These are phyloP conservation scores for Candida ulmi DNA, from an alignment of 805 yeast species.

Conservation along the genomic window DNA sequence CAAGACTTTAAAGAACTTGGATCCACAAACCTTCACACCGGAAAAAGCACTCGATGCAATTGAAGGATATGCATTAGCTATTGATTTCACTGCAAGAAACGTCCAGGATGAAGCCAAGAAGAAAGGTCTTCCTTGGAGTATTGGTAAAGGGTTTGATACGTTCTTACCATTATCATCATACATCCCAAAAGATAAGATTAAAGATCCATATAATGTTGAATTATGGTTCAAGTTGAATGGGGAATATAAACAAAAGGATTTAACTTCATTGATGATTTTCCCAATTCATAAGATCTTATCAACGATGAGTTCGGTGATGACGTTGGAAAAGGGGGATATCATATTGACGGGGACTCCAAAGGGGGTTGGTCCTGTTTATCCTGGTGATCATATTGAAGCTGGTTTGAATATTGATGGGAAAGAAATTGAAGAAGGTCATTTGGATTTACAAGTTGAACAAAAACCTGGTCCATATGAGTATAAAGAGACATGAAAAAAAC, in stretches of 20 bases:
- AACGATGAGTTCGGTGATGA: constrained; percentile 83
- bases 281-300: constrained; percentile 76
- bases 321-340: constrained; percentile 85
- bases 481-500: constrained; percentile 30
- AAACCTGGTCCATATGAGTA: constrained; percentile 59
- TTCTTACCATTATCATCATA: constrained; percentile 81
- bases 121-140: constrained; percentile 95
- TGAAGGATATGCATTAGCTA: constrained; percentile 82
- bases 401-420: constrained; percentile 50
- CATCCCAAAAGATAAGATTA: constrained; percentile 59
- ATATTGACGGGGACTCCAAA: constrained; percentile 96
- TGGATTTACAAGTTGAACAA: constrained; percentile 29
- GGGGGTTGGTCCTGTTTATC: constrained; percentile 82
- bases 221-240: constrained; percentile 68
- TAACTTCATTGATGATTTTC: constrained; percentile 80
- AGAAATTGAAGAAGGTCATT: constrained; percentile 41
- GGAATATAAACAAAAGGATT: constrained; percentile 62
- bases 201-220: constrained; percentile 68
- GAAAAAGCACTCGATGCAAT: constrained; percentile 72
- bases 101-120: constrained; percentile 92
- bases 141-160: constrained; percentile 95
- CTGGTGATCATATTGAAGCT: constrained; percentile 77
- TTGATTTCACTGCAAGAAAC: constrained; percentile 93
- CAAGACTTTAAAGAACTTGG: constrained; percentile 54
- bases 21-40: constrained; percentile 48